phyloP scores from a whole-genome alignment of 768 basidiomycete species.

The Suillus lakei region DNA sequence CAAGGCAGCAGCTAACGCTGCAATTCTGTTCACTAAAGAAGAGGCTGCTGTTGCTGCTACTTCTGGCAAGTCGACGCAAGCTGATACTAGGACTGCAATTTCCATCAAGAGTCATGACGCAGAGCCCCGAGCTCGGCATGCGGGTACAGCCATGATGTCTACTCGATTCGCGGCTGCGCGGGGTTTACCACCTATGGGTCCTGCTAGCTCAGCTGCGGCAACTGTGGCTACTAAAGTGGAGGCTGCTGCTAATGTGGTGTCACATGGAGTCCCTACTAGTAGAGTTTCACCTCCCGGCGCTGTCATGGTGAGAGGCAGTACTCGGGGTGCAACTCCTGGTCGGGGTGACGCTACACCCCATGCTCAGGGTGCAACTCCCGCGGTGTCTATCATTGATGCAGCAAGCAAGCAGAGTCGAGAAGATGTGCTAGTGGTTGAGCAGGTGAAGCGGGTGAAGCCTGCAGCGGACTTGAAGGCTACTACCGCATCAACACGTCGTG shows the following conservation, averaged over 20 bases:
- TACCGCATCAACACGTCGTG: no score
- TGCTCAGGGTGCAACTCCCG: constrained; percentile 18
- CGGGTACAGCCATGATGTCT: no score
- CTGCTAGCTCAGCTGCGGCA: no score
- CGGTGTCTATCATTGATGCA: constrained; percentile 65
- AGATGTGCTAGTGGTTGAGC: constrained; percentile 41
- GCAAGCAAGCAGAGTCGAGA: constrained; percentile 68
- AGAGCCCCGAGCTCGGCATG: constrained; percentile 52
- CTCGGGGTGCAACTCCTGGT: constrained; percentile 34
- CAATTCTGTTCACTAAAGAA: constrained; percentile 43
- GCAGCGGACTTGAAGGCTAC: no score
- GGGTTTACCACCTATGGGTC: no score
- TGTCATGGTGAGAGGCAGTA: constrained; percentile 32
- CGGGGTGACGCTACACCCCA: constrained; percentile 26
- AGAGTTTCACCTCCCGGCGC: constrained; percentile 37
- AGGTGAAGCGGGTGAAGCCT: constrained; percentile 20
- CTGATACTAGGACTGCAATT: constrained; percentile 52
- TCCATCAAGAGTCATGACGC: constrained; percentile 55
- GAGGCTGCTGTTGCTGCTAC: constrained; percentile 28
- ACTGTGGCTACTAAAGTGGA: no score
- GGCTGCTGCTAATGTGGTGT: constrained; percentile 20
- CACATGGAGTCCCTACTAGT: constrained; percentile 16
- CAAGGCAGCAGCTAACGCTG: constrained; percentile 54
- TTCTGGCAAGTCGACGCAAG: constrained; percentile 42
- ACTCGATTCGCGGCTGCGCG: no score